phyloP scores from a whole-genome alignment of 2,329 filamentous ascomycete species.

The Diplodia corticola region DNA sequence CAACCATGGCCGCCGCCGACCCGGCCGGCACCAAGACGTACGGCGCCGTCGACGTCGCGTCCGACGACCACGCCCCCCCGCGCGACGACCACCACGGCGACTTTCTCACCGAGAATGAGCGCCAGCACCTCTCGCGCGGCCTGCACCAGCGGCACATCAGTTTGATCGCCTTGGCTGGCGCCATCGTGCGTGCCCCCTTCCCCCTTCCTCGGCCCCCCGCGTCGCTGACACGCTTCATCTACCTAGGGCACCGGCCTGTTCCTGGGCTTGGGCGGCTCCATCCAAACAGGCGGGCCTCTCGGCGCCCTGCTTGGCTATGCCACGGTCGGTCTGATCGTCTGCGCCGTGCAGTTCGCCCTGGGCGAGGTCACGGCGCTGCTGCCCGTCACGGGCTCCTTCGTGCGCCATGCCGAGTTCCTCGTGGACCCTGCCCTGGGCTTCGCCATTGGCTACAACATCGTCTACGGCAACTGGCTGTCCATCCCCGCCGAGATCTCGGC shows the following conservation, averaged over 20 bases:
- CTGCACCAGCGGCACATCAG: conserved; percentile 54
- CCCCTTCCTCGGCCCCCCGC: not conserved
- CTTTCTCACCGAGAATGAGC: conserved; percentile 51
- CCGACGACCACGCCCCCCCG: not conserved
- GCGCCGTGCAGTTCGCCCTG: conserved; percentile 52
- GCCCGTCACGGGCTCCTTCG: conserved; percentile 54
- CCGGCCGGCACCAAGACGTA: not conserved
- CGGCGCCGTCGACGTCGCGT: not conserved
- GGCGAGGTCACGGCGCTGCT: conserved; percentile 55
- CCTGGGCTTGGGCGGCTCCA: conserved; percentile 54
- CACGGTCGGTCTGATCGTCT: conserved; percentile 53
- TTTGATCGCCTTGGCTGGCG: conserved; percentile 60
- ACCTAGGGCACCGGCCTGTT: conserved; percentile 45
- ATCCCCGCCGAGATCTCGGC: conserved; percentile 36
- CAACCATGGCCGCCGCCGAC: not conserved
- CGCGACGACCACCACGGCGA: conserved; percentile 52
- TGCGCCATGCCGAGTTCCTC: conserved; percentile 53
- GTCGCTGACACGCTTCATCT: not conserved
- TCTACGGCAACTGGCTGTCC: conserved; percentile 33
- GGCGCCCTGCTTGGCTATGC: conserved; percentile 55
- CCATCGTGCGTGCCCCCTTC: conserved; percentile 49
- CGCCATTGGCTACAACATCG: conserved; percentile 31
- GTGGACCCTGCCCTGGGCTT: conserved; percentile 49
- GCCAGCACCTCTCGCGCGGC: conserved; percentile 53
- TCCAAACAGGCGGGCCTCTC: conserved; percentile 54